phyloP scores from a whole-genome alignment of 176 grass and related monocot genomes.

The Oropetium thomaeum region DNA sequence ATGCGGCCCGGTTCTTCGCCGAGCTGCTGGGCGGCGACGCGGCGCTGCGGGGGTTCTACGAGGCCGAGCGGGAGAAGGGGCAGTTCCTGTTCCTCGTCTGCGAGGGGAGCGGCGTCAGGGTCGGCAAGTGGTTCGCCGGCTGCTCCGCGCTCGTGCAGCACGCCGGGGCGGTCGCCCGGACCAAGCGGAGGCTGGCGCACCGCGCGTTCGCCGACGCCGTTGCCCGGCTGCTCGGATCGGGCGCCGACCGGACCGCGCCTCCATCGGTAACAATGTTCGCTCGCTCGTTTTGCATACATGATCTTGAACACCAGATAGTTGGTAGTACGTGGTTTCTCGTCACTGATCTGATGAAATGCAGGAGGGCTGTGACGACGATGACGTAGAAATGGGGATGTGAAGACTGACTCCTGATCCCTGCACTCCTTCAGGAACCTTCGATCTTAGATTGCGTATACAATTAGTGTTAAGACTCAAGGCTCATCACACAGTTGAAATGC shows the following conservation, averaged over 20 bases:
- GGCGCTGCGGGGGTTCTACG: conserved; percentile 55
- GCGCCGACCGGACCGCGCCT: conserved; percentile 24
- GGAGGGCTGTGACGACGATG: conserved; percentile 15
- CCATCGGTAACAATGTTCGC: conserved; percentile 10
- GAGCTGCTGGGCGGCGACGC: conserved; percentile 43
- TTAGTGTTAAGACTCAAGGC: neutral
- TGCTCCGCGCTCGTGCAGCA: conserved; percentile 74
- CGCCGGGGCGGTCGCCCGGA: conserved; percentile 45
- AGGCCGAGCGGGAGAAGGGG: conserved; percentile 49
- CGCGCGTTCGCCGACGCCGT: conserved; percentile 53
- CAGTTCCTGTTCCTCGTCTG: conserved; percentile 64
- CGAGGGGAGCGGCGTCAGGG: conserved; percentile 40
- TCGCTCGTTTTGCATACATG: neutral
- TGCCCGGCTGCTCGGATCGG: conserved; percentile 39
- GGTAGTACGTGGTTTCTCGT: neutral
- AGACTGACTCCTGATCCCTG: neutral
- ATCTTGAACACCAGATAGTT: neutral
- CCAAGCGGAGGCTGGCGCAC: conserved; percentile 47
- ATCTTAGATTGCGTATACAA: neutral
- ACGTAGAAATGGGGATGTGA: conserved; percentile 36
- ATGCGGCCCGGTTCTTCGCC: conserved; percentile 46
- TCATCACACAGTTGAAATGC: too few species aligned
- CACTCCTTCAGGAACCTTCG: neutral
- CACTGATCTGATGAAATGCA: conserved; percentile 9
- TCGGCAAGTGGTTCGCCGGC: conserved; percentile 52